Base-by-base conservation (phyloP, 106 monocot species). In the Agapanthus africanus region DNA sequence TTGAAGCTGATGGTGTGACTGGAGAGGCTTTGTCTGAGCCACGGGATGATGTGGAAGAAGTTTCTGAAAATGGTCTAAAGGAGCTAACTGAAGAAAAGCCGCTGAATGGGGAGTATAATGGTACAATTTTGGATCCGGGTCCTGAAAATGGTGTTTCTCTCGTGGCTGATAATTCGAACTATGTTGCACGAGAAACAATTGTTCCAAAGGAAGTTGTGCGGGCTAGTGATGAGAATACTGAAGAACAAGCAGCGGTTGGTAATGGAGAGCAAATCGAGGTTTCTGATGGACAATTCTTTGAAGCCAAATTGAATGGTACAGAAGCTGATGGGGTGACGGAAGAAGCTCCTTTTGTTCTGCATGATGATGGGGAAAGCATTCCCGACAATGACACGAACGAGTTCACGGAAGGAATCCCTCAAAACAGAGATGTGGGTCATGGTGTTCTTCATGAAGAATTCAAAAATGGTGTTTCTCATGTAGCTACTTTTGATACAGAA, bases 311-410 rank as follows among this genome's bases (percentile, higher is more conserved):
- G 61, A 61, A 61, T 33, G 61, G 32, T 33, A 33, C 34, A 28
- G 61, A 2, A 19, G 61, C 4, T 32, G 31, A 31, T 14, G 61
- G 11, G 15, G 7, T 46, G 1, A 41, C 26, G 1, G 40, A 26
- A 40, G 46, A 52, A 32, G 26, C 57, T 70, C 18, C 41, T 52
- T 30, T 27, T 39, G 61, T 59, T 11, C 15, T 2, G 46, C 36
- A 38, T 22, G 59, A 76, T 72, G 76, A 64, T 18, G 42, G 40
- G n/a, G 66, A 69, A 57, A 30, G 16, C 22, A 54, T 31, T 62
- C 8, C 2, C 25, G 65, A 66, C 49, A 42, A 68, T 42, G 60
- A 42, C 25, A 7, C 27, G 0, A 21, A 54, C 13, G 37, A 51
- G 8, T 23, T 46, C 34, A 28, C 34, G 28, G 61, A 37, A 33